These are phyloP conservation scores for Gryganskiella cystojenkinii DNA, from an alignment of 192 early-diverging fungal genomes.

Conservation along the genomic window DNA sequence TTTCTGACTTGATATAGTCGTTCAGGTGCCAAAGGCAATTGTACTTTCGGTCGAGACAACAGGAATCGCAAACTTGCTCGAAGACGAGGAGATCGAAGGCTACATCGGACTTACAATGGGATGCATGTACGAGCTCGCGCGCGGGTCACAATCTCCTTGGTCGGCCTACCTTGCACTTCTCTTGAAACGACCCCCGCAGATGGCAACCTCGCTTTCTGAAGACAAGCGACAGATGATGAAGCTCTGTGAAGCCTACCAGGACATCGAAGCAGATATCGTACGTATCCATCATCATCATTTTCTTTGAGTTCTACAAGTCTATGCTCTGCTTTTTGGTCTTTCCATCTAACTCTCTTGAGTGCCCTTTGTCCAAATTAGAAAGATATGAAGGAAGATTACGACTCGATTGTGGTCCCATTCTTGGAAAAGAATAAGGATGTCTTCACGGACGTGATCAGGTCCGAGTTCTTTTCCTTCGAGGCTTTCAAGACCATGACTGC, in stretches of 20 bases:
- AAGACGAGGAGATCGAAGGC: conserved; percentile 69
- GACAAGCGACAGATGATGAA: conserved; percentile 66
- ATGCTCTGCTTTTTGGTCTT: conserved; percentile 2
- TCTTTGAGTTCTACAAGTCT: conserved; percentile 74
- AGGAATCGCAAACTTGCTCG: conserved; percentile 79
- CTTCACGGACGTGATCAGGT: conserved; percentile 56
- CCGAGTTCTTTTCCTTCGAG: conserved; percentile 64
- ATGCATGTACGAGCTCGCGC: conserved; percentile 83
- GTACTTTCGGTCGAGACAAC: conserved; percentile 80
- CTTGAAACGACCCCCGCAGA: conserved; percentile 57
- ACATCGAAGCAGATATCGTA: conserved; percentile 64
- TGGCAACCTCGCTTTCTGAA: conserved; percentile 79
- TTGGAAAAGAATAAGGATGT: conserved; percentile 64
- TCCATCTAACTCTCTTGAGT: not conserved
- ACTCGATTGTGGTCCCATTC: conserved; percentile 66
- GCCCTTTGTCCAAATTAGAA: conserved; percentile 32
- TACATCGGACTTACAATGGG: conserved; percentile 77
- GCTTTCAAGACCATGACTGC: conserved; percentile 70
- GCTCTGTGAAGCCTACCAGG: conserved; percentile 73
- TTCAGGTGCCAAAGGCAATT: conserved; percentile 81
- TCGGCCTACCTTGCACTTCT: conserved; percentile 74
- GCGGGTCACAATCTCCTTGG: conserved; percentile 77
- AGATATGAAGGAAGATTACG: conserved; percentile 71
- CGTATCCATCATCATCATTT: conserved; percentile 13
- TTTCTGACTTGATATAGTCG: conserved; percentile 35